Percentiles rank a stretch among this genome's conserved stretches.
phyloP scores from a whole-genome alignment of 345 rosid species.

The Eucalyptus paniculata region DNA sequence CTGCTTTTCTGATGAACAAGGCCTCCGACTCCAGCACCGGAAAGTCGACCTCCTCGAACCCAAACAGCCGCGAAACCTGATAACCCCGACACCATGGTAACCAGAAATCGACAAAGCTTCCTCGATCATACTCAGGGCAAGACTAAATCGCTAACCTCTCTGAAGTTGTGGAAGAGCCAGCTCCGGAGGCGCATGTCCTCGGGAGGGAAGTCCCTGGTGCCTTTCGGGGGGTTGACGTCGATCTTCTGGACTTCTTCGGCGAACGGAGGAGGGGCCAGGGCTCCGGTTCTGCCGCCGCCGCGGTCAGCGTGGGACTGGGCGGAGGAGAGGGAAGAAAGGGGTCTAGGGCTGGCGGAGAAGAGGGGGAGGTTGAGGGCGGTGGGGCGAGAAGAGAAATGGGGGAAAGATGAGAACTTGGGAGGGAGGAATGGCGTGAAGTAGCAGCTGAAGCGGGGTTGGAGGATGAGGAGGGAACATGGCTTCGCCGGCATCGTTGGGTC shows the following conservation, averaged over 20 bases:
- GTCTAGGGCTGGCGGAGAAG: conserved; percentile 4
- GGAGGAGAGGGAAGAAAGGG: conserved; percentile 13
- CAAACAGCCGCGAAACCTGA: conserved; percentile 65
- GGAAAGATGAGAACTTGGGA: not conserved
- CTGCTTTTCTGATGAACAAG: conserved; percentile 78
- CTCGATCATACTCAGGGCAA: not conserved
- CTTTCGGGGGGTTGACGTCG: conserved; percentile 87
- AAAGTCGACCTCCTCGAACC: conserved; percentile 85
- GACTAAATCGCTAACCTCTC: conserved; percentile 33
- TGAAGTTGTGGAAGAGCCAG: conserved; percentile 84
- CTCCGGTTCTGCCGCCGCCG: conserved; percentile 44
- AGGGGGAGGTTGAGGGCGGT: not conserved
- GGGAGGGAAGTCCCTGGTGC: conserved; percentile 91
- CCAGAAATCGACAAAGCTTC: not conserved
- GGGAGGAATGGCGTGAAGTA: conserved; percentile 20
- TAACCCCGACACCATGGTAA: not conserved
- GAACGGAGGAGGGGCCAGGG: conserved; percentile 32
- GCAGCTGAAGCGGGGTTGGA: conserved; percentile 13
- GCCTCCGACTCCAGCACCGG: conserved; percentile 88
- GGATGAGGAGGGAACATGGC: conserved; percentile 5
- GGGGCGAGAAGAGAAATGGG: not conserved
- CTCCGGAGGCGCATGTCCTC: conserved; percentile 90
- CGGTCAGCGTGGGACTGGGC: conserved; percentile 1
- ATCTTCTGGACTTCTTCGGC: conserved; percentile 36
- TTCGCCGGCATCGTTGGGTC: conserved; percentile 15